Evolutionary conservation across 139 green algal genomes (phyloP), one percentile per base, ranked within the genome.

Genomic region (Marvania coccoides): DNA sequence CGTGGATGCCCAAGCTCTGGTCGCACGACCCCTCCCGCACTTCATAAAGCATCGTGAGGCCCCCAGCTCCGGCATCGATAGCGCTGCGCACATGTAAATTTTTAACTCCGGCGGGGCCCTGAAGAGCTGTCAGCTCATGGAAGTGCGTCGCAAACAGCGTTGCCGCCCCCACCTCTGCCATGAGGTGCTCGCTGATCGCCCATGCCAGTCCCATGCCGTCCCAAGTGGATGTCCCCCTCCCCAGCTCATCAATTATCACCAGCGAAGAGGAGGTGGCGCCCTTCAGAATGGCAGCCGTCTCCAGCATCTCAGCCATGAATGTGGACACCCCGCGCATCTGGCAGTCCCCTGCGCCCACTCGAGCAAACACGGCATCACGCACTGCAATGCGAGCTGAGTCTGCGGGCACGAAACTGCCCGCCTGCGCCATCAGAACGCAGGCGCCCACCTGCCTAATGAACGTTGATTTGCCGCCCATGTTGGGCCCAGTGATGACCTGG

Each of bases 251-350:
- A 37, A 99, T 93, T 64, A 99, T 97, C 30, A 99, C 82, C 14
- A 99, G 78, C 0, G 79, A 91, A 31, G 54, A 39, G 19, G 47
- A 31, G 2, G 82, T 93, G 30, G 91, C 90, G 33, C 83, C 83
- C 73, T 90, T 85, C 2, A 96, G 79, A 45, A 96, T 96, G 38
- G 88, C 83, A 2, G 86, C 84, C 5, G 87, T 95, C 72, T 99
- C 94, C 46, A 98, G 83, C 94, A 98, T 99, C 76, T 99, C 94
- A 3, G 91, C 91, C 94, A 99, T 99, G 88, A 99, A 99, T 13
- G 94, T 99, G 6, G 83, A 94, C 45, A 99, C 83, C 19, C 94
- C 94, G 6, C 87, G 73, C 72, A 88, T 63, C 79, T 97, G 92
- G 85, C 89, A 95, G 80, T 98, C 93, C 4, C 92, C 93, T 2